Base-by-base conservation (phyloP, 1,139 yeast species). In the Arxiozyma bovina region DNA sequence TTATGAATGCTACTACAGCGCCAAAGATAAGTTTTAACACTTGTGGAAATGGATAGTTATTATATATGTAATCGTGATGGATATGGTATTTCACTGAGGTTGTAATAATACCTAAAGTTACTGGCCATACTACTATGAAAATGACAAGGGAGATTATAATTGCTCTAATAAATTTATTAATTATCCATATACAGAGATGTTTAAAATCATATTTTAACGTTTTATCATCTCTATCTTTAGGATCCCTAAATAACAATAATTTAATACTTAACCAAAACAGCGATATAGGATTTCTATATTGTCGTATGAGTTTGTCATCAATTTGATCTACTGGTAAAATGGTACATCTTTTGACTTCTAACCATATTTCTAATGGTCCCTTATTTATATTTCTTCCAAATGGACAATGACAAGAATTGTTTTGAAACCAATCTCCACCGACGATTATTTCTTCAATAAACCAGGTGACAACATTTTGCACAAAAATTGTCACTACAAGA, bases 51-150 rank as follows among this genome's bases (percentile, higher is more conserved):
- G 63, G 63, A 50, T 60, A 63, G 41, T 58, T 54, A 45, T 56
- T 55, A 50, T 56, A 60, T 23, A 52, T 51, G 52, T 54, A 61
- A 27, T 63, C 67, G 42, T 61, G 52, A 23, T 54, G 47, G 11
- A 58, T 55, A 23, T 54, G 50, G 21, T 40, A 51, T 7, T 56
- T 55, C 17, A 65, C 65, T 18, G 57, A 57, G 20, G 64, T 61
- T 0, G 63, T 63, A 53, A 62, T 44, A 23, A 63, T 59, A 21
- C 66, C 67, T 63, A 63, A 60, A 7, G 65, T 60, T 1, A 60
- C 58, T 7, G 67, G 67, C 67, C 67, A 63, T 20, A 62, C 56
- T 21, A 59, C 52, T 27, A 58, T 27, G 53, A 61, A 63, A 8
- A 59, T 47, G 18, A 53, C 46, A 1, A 57, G 53, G 11, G 60